Base-by-base conservation (phyloP, 2,329 filamentous ascomycete species). In the Scortechinia acanthostroma region DNA sequence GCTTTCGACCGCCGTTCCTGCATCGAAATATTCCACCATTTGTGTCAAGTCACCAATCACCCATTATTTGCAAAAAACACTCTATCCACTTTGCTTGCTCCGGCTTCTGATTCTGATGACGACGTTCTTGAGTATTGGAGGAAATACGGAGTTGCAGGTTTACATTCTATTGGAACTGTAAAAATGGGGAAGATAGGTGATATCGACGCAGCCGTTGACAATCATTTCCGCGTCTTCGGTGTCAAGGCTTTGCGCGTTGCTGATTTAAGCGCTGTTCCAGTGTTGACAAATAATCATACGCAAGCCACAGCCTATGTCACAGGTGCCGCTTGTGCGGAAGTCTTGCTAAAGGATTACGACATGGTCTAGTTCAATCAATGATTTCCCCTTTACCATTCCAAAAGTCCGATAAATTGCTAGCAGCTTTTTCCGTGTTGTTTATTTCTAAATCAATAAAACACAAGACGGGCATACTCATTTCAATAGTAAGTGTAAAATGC, bases 271-370 rank as follows among this genome's bases (percentile, higher is more conserved):
- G 50, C 63, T 3, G 57, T 68, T 21, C 65, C 64, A 13, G 58
- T 65, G 3, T 62, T 65, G 49, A 60, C 63, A 3, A 61, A 66
- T 48, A 64, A 60, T 25, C 58, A 65, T 2, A 68, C 68, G 22
- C 66, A 70, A 50, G 65, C 65, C 47, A 60, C 59, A 4, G 65
- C 69, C 3, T 71, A 70, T 48, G 66, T 64, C 59, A 52, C 66
- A 33, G 67, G 53, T 6, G 68, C 70, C 51, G 69, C 62, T 51
- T 57, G 49, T n/a, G 63, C 63, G 14, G 63, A 66, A 53, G 54
- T 42, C 20, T 15, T 45, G 46, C 43, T 40, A 25, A 3, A 14
- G 21, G 44, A 45, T n/a, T 42, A 45, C 20, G 44, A 25, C n/a
- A n/a, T n/a, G n/a, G n/a, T n/a, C n/a, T n/a, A n/a, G n/a, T n/a